A percentile compares a stretch with the other conserved stretches of the same genome.
Conservation (phyloP, 148 eudicot species). For the Diospyros lotus region DNA sequence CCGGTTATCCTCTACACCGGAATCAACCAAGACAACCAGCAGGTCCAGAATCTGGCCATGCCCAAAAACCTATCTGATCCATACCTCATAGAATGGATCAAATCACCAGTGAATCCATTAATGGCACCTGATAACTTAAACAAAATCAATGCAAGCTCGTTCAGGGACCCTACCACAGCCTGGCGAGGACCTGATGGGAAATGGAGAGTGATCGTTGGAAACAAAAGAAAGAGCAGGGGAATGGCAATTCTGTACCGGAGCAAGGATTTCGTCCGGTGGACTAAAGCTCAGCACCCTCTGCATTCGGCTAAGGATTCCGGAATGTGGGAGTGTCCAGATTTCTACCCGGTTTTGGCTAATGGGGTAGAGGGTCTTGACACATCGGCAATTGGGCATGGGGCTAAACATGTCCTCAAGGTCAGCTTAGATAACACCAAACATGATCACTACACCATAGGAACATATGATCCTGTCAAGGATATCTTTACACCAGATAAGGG, state of each 20-base stretch:
- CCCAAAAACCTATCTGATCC: slow-evolving; percentile 51
- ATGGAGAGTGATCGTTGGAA: not conserved
- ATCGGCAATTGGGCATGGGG: slow-evolving; percentile 10
- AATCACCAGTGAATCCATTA: slow-evolving; percentile 34
- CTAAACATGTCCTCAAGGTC: slow-evolving; percentile 53
- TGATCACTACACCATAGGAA: slow-evolving; percentile 37
- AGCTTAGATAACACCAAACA: slow-evolving; percentile 33
- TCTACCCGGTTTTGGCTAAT: slow-evolving; percentile 37
- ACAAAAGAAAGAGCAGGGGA: slow-evolving; percentile 21
- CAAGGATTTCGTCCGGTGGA: slow-evolving; percentile 51
- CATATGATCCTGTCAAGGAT: slow-evolving; percentile 34
- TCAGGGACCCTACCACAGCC: slow-evolving; percentile 16
- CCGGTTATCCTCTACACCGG: slow-evolving; percentile 51
- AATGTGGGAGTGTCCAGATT: slow-evolving; percentile 90
- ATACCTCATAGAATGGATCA: slow-evolving; percentile 47
- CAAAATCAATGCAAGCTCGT: not conserved
- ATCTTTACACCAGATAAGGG: slow-evolving; percentile 33
- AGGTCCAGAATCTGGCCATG: slow-evolving; percentile 48
- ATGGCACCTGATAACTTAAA: slow-evolving; percentile 8
- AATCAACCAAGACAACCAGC: not conserved
- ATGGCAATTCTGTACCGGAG: slow-evolving; percentile 45
- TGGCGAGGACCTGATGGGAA: not conserved
- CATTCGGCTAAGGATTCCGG: slow-evolving; percentile 33
- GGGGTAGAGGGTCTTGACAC: slow-evolving; percentile 34
- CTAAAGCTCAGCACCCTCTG: slow-evolving; percentile 33